Evolutionary conservation across 2,329 filamentous ascomycete species (phyloP).

Genomic region (Penicillium sp.): DNA sequence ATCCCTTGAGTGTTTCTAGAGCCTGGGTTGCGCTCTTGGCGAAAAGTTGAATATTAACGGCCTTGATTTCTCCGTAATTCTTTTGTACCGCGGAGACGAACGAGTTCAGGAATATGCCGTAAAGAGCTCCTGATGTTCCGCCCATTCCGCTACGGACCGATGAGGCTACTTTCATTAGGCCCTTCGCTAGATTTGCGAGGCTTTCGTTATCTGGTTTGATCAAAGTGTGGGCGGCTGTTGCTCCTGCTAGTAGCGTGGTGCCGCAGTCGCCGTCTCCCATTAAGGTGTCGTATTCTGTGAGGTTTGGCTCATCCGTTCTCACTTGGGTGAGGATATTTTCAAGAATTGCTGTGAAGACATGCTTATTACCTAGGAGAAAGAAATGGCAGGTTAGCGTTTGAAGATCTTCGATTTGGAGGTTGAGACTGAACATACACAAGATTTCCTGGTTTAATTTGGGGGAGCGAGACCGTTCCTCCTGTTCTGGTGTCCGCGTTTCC

Average conservation of each 20-base stretch:
- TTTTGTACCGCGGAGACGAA: conserved; percentile 6
- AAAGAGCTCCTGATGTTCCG: conserved; percentile 9
- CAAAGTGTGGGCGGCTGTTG: background rate
- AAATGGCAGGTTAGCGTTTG: background rate
- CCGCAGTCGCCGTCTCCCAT: conserved; percentile 18
- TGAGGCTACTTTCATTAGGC: conserved; percentile 6
- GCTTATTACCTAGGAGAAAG: background rate
- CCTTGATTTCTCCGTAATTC: background rate
- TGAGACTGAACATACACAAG: background rate
- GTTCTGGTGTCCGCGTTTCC: background rate
- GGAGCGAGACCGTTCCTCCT: conserved; percentile 1
- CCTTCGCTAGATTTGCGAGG: conserved; percentile 1
- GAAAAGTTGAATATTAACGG: conserved; percentile 2
- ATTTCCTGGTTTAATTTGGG: conserved; percentile 5
- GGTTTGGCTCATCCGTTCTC: conserved; percentile 6
- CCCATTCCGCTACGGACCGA: conserved; percentile 6
- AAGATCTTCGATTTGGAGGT: background rate
- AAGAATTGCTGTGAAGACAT: background rate
- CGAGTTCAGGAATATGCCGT: conserved; percentile 7
- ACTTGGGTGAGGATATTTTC: conserved; percentile 4
- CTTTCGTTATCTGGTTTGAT: background rate
- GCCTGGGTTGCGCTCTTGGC: conserved; percentile 5
- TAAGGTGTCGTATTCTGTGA: conserved; percentile 13
- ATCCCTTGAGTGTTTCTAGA: conserved; percentile 6
- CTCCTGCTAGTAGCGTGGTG: conserved; percentile 7